Evolutionary conservation across 345 rosid genomes (phyloP).

Genomic region (Pugionium dolabratum): DNA sequence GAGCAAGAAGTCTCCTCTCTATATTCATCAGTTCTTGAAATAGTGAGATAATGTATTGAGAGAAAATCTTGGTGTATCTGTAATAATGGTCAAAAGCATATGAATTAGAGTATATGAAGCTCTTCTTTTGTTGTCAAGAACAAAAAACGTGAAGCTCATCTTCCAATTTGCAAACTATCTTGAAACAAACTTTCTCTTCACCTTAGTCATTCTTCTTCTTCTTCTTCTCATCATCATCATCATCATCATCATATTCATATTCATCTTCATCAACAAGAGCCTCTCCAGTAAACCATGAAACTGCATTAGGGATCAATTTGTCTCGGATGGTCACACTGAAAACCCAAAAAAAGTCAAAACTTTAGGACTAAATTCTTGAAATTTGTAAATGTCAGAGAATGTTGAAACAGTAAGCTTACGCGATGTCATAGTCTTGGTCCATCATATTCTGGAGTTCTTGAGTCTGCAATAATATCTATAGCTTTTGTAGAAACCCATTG

Average conservation of each 20-base stretch:
- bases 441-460: slow-evolving; percentile 82
- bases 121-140: background rate
- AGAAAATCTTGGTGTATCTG: slow-evolving; percentile 28
- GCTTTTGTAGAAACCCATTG: background rate
- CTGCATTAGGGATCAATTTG: slow-evolving; percentile 89
- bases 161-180: slow-evolving; percentile 22
- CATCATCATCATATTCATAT: slow-evolving; percentile 37
- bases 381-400: slow-evolving; percentile 15
- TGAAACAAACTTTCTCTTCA: slow-evolving; percentile 39
- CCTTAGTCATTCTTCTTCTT: slow-evolving; percentile 43
- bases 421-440: slow-evolving; percentile 95
- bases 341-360: background rate
- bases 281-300: slow-evolving; percentile 95
- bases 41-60: background rate
- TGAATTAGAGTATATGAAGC: slow-evolving; percentile 15
- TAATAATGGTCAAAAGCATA: slow-evolving; percentile 5
- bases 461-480: slow-evolving; percentile 37
- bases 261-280: slow-evolving; percentile 66
- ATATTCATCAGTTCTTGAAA: slow-evolving; percentile 7
- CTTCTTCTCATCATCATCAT: slow-evolving; percentile 36
- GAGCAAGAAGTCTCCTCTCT: slow-evolving; percentile 58
- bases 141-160: background rate
- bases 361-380: background rate
- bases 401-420: slow-evolving; percentile 46
- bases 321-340: slow-evolving; percentile 79